phyloP scores from a whole-genome alignment of 305 asterid genomes.

The Striga hermonthica region DNA sequence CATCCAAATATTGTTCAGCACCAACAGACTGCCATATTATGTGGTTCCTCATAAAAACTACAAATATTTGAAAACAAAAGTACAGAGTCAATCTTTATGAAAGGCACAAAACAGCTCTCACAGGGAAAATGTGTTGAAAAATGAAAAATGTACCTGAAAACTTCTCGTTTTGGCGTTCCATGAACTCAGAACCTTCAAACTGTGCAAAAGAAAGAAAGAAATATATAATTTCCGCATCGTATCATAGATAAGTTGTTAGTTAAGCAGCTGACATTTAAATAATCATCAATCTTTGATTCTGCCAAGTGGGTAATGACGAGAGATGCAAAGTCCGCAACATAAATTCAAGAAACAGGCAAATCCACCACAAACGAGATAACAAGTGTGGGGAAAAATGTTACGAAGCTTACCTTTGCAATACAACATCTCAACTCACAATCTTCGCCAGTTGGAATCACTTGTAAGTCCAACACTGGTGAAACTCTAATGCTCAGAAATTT shows the following conservation, averaged over 20 bases:
- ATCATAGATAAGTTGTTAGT: slow-evolving; percentile 24
- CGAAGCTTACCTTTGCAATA: too few species aligned
- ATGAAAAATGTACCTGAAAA: slow-evolving; percentile 58
- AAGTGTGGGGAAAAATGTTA: too few species aligned
- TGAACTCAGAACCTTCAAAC: slow-evolving; percentile 75
- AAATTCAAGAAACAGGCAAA: background rate
- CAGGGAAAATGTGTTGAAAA: too few species aligned
- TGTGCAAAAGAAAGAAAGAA: slow-evolving; percentile 33
- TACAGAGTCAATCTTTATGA: slow-evolving; percentile 10
- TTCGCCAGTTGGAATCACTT: too few species aligned
- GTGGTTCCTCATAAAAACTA: slow-evolving; percentile 73
- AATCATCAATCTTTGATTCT: too few species aligned
- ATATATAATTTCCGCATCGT: slow-evolving; percentile 22
- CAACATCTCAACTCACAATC: too few species aligned
- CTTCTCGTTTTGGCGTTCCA: slow-evolving; percentile 69
- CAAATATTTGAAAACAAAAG: slow-evolving; percentile 32
- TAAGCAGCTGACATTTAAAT: too few species aligned
- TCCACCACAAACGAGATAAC: too few species aligned
- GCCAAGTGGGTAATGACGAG: slow-evolving; percentile 9
- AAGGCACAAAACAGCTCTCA: slow-evolving; percentile 9
- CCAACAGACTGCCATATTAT: slow-evolving; percentile 64
- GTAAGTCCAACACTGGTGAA: too few species aligned
- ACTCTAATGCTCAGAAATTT: too few species aligned
- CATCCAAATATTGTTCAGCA: slow-evolving; percentile 47
- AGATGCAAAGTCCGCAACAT: slow-evolving; percentile 7